Evolutionary conservation across 2,329 filamentous ascomycete species (phyloP).

Genomic region (Pseudogymnoascus sp.): DNA sequence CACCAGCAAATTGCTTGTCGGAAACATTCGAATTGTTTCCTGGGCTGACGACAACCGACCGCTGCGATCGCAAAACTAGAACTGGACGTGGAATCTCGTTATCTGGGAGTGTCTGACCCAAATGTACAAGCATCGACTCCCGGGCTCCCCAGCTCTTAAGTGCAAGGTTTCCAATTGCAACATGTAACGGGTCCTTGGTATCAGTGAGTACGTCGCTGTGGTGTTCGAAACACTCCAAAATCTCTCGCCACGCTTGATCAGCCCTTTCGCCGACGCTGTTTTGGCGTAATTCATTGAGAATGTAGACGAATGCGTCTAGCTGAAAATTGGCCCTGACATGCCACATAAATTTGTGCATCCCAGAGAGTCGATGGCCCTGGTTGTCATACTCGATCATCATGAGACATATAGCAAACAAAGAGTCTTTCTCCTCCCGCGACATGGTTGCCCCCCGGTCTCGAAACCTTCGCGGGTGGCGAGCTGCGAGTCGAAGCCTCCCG

Average conservation of each 20-base stretch:
- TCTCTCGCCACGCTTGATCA: constrained; percentile 27
- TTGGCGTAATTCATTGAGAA: constrained; percentile 29
- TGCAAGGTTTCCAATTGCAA: constrained; percentile 25
- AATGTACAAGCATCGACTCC: constrained; percentile 20
- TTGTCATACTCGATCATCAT: constrained; percentile 32
- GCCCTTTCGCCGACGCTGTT: constrained; percentile 24
- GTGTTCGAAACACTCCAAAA: constrained; percentile 25
- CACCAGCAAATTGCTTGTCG: constrained; percentile 13
- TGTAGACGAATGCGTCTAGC: constrained; percentile 30
- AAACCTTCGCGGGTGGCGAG: constrained; percentile 27
- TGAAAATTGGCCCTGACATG: constrained; percentile 30
- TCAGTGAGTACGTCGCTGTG: constrained; percentile 25
- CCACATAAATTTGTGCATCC: constrained; percentile 29
- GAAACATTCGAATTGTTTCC: neutral
- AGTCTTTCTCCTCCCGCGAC: constrained; percentile 28
- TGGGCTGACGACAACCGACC: constrained; percentile 16
- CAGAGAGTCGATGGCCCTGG: constrained; percentile 24
- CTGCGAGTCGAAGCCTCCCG: constrained; percentile 28
- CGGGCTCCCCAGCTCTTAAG: constrained; percentile 27
- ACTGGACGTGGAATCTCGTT: constrained; percentile 19
- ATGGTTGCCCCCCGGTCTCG: constrained; percentile 24
- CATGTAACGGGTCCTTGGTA: constrained; percentile 23
- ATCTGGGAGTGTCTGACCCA: constrained; percentile 11
- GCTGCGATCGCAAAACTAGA: constrained; percentile 19
- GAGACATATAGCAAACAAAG: constrained; percentile 28